phyloP scores from a whole-genome alignment of 768 basidiomycete genomes.

The Clitopilus passeckerianus region DNA sequence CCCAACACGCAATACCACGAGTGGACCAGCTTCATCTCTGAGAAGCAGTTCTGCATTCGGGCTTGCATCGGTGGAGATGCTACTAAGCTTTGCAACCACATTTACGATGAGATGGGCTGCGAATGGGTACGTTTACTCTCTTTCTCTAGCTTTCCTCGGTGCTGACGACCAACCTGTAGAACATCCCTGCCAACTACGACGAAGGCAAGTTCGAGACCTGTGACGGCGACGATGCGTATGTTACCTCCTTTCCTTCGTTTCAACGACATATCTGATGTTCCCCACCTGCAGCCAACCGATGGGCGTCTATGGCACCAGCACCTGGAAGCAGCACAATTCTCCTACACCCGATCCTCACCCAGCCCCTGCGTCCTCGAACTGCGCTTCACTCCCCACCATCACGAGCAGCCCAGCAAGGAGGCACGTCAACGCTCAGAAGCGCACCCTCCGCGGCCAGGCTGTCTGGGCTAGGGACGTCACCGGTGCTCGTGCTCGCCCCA shows the following conservation, averaged over 20 bases:
- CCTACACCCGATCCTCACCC: not conserved
- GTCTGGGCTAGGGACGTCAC: not conserved
- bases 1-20: conserved; percentile 55
- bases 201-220: conserved; percentile 64
- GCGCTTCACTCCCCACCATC: not conserved
- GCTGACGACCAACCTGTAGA: conserved; percentile 37
- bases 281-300: not conserved
- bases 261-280: not conserved
- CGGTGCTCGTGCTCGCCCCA: not conserved
- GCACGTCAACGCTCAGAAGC: not conserved
- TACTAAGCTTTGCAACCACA: conserved; percentile 65
- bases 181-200: conserved; percentile 68
- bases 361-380: not conserved
- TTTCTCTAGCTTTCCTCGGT: not conserved
- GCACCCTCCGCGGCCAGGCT: not conserved
- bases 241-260: not conserved
- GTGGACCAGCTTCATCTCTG: conserved; percentile 84
- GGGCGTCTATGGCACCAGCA: conserved; percentile 2
- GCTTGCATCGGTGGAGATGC: conserved; percentile 60
- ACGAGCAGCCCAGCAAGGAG: not conserved
- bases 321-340: not conserved
- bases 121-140: conserved; percentile 32
- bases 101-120: conserved; percentile 68
- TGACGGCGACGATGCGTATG: conserved; percentile 4
- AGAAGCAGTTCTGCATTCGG: conserved; percentile 64